phyloP scores from a whole-genome alignment of 192 early-diverging fungal species.

The Linnemannia hyalina region DNA sequence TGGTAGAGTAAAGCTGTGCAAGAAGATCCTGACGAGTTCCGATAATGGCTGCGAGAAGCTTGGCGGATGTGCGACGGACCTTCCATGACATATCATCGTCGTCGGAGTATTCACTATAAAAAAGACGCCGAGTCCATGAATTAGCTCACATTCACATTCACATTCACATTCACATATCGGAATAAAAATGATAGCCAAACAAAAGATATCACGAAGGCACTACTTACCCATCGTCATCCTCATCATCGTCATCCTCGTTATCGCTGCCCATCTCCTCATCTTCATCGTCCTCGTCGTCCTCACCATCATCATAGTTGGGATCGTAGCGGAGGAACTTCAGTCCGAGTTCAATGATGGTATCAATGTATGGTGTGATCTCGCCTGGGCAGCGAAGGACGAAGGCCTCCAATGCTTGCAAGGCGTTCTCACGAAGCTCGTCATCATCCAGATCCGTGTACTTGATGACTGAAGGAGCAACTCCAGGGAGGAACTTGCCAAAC shows the following conservation, averaged over 20 bases:
- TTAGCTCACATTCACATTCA: not conserved
- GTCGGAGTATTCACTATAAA: constrained; percentile 81
- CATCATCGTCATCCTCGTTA: constrained; percentile 71
- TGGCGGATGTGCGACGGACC: constrained; percentile 85
- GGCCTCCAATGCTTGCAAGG: constrained; percentile 84
- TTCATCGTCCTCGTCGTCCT: constrained; percentile 77
- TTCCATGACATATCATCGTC: constrained; percentile 96
- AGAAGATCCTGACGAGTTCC: constrained; percentile 79
- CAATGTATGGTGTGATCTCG: constrained; percentile 75
- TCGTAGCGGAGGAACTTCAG: constrained; percentile 84
- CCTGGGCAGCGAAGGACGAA: constrained; percentile 84
- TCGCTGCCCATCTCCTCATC: constrained; percentile 72
- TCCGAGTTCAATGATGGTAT: constrained; percentile 69
- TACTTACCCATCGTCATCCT: constrained; percentile 75
- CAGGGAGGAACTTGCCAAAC: constrained; percentile 73
- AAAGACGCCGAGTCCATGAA: not conserved
- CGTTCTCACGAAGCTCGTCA: constrained; percentile 86
- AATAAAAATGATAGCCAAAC: not conserved
- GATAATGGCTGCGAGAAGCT: constrained; percentile 77
- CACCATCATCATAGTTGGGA: constrained; percentile 86
- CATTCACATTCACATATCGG: not conserved
- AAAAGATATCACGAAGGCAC: not conserved
- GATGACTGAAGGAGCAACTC: constrained; percentile 73
- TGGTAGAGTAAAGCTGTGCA: constrained; percentile 69
- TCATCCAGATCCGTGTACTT: constrained; percentile 72